Conservation (phyloP, 768 basidiomycete species). For the Astraeus odoratus region DNA sequence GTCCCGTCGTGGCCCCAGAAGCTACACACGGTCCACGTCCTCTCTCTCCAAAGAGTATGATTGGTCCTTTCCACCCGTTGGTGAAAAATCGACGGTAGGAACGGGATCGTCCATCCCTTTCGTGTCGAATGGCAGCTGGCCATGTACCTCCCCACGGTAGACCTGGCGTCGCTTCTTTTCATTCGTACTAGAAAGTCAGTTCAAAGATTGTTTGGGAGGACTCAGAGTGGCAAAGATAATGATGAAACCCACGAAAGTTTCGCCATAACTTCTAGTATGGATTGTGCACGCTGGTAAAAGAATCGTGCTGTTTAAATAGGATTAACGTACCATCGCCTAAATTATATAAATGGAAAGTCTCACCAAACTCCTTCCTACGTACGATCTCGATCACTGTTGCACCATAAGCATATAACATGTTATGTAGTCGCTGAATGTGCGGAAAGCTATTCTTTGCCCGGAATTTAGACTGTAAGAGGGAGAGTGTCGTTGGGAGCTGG, state of each 20-base stretch:
- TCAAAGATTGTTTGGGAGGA: background rate
- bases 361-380: conserved; percentile 83
- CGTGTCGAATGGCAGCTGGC: conserved; percentile 82
- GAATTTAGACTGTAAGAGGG: conserved; percentile 63
- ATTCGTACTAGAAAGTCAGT: conserved; percentile 39
- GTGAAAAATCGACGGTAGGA: conserved; percentile 74
- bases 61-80: conserved; percentile 54
- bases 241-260: conserved; percentile 66
- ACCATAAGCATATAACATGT: conserved; percentile 87
- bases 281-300: conserved; percentile 74
- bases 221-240: background rate
- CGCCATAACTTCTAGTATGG: conserved; percentile 80
- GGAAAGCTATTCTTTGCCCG: conserved; percentile 77
- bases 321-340: background rate
- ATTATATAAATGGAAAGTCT: too few species aligned
- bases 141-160: conserved; percentile 80
- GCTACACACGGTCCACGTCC: conserved; percentile 62
- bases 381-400: conserved; percentile 89
- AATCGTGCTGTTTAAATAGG: conserved; percentile 47
- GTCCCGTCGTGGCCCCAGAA: background rate
- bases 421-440: conserved; percentile 86
- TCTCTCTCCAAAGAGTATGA: conserved; percentile 60
- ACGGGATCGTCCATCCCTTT: conserved; percentile 76
- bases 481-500: conserved; percentile 58
- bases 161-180: conserved; percentile 80